phyloP scores from a whole-genome alignment of 371 early-diverging fungal species.

The Lichtheimia ornata region DNA sequence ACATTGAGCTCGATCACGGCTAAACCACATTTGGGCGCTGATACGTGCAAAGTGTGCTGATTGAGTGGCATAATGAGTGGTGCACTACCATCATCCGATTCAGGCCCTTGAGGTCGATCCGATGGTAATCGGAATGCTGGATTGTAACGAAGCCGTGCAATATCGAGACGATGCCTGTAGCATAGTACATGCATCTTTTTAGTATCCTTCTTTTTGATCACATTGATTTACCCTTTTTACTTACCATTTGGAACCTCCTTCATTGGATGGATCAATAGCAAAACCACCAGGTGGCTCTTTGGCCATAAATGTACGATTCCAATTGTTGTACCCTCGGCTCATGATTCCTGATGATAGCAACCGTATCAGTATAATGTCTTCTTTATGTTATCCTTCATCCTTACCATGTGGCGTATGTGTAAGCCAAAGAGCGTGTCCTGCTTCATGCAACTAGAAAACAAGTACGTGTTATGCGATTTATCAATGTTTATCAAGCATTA shows the following conservation, averaged over 20 bases:
- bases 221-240: background rate
- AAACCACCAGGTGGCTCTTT: slow-evolving; percentile 47
- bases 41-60: slow-evolving; percentile 34
- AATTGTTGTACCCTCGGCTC: slow-evolving; percentile 68
- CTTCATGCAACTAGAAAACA: slow-evolving; percentile 57
- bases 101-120: slow-evolving; percentile 38
- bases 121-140: slow-evolving; percentile 57
- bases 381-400: background rate
- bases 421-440: slow-evolving; percentile 63
- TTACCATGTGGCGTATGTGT: slow-evolving; percentile 57
- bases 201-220: background rate
- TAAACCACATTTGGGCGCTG: slow-evolving; percentile 45
- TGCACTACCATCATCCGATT: slow-evolving; percentile 2
- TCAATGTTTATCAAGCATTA: no score
- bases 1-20: slow-evolving; percentile 59
- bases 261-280: slow-evolving; percentile 52
- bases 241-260: slow-evolving; percentile 65
- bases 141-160: slow-evolving; percentile 65
- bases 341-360: slow-evolving; percentile 51
- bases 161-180: slow-evolving; percentile 53
- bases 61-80: slow-evolving; percentile 37
- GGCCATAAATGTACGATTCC: slow-evolving; percentile 65
- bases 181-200: no score
- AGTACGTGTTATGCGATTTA: background rate
- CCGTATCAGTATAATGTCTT: background rate